phyloP scores from a whole-genome alignment of 805 yeast genomes.

The Metschnikowia cubensis region DNA sequence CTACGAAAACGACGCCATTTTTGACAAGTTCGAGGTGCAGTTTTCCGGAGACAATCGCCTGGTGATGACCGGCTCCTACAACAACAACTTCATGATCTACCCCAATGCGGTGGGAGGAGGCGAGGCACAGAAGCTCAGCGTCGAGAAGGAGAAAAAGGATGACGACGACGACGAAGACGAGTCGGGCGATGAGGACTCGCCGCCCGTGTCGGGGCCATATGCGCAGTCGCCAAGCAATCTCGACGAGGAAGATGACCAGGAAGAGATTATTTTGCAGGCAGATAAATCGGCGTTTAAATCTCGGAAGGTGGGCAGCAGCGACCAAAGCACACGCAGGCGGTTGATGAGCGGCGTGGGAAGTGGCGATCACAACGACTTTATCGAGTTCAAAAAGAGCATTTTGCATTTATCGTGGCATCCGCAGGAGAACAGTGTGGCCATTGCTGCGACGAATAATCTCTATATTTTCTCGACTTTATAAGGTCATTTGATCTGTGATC shows the following conservation, averaged over 20 bases:
- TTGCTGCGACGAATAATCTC: constrained; percentile 95
- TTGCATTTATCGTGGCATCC: constrained; percentile 99
- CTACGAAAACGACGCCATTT: constrained; percentile 96
- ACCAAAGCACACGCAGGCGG: constrained; percentile 42
- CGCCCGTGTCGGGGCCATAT: constrained; percentile 24
- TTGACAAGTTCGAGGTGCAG: constrained; percentile 96
- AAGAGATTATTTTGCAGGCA: constrained; percentile 85
- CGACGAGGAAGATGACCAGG: constrained; percentile 36
- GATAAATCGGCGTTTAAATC: constrained; percentile 94
- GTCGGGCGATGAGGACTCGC: constrained; percentile 29
- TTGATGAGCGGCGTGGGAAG: constrained; percentile 47
- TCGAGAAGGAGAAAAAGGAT: constrained; percentile 10
- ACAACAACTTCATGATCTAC: constrained; percentile 94
- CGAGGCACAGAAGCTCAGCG: not conserved
- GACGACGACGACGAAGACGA: constrained; percentile 41
- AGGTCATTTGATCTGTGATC: constrained; percentile 6
- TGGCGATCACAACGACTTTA: constrained; percentile 63
- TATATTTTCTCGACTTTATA: constrained; percentile 76
- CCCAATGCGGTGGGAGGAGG: constrained; percentile 63
- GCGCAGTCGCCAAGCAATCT: constrained; percentile 33
- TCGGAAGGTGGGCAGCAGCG: constrained; percentile 50
- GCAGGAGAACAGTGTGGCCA: constrained; percentile 89
- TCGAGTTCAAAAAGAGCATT: constrained; percentile 92
- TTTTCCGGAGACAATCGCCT: constrained; percentile 90
- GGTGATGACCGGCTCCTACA: constrained; percentile 95